Conservation (phyloP, 257 asterid species). For the Craterostigma plantagineum region DNA sequence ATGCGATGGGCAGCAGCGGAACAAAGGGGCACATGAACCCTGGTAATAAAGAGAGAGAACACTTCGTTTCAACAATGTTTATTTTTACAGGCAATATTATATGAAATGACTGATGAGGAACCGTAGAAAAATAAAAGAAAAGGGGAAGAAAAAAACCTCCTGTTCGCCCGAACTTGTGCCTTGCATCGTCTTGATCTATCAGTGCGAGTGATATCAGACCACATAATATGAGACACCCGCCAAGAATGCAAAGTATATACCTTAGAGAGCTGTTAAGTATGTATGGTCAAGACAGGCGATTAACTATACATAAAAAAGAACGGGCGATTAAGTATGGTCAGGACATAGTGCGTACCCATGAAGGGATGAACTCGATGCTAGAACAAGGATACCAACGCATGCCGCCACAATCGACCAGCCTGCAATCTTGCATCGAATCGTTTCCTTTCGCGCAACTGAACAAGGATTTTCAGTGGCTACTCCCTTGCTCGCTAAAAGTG, state of each 20-base stretch:
- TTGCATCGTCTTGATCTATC: conserved; percentile 81
- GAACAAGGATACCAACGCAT: conserved; percentile 57
- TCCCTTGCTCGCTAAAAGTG: conserved; percentile 9
- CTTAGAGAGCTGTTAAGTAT: conserved; percentile 46
- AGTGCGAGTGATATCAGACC: conserved; percentile 51
- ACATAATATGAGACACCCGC: conserved; percentile 43
- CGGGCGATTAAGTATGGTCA: not conserved
- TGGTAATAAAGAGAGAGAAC: conserved; percentile 19
- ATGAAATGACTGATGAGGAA: no score
- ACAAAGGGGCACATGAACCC: conserved; percentile 93
- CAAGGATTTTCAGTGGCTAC: conserved; percentile 19
- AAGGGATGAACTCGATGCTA: conserved; percentile 45
- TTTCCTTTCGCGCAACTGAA: conserved; percentile 32
- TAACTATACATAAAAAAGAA: conserved; percentile 6
- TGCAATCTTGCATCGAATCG: conserved; percentile 59
- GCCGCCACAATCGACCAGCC: conserved; percentile 71
- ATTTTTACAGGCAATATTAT: no score
- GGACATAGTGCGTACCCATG: conserved; percentile 21
- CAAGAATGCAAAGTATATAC: conserved; percentile 47
- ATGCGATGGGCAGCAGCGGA: conserved; percentile 72
- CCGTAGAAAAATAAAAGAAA: not conserved
- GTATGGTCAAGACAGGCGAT: no score
- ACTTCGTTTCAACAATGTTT: no score
- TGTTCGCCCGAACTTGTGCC: conserved; percentile 79
- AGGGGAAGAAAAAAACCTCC: conserved; percentile 40